A percentile compares a stretch with the other conserved stretches of the same genome.
Evolutionary conservation across 768 basidiomycete species (phyloP).

Genomic region (Nidularia pulvinata): DNA sequence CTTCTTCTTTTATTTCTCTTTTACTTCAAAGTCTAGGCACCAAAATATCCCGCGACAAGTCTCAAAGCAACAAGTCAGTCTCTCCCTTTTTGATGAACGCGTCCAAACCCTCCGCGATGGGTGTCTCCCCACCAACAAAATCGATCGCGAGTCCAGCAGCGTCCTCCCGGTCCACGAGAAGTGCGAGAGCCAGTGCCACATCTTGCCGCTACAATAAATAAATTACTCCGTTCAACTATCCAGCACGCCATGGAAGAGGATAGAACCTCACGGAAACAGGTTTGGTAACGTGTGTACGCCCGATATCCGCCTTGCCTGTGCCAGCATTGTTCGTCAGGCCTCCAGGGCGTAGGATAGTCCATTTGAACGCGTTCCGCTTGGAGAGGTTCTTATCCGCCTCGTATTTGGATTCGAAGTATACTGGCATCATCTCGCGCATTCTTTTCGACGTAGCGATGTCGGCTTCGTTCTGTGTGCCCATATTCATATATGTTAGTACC

Average conservation of each 20-base stretch:
- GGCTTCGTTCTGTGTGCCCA: slow-evolving; percentile 32
- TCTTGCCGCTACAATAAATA: slow-evolving; percentile 45
- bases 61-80: slow-evolving; percentile 32
- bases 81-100: slow-evolving; percentile 48
- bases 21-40: no score
- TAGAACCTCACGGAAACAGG: slow-evolving; percentile 41
- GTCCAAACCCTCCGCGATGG: slow-evolving; percentile 45
- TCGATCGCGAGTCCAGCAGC: slow-evolving; percentile 60
- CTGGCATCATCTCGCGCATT: slow-evolving; percentile 40
- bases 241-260: not conserved
- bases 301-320: slow-evolving; percentile 49
- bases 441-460: slow-evolving; percentile 41
- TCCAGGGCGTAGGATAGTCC: slow-evolving; percentile 72
- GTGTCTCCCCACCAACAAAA: slow-evolving; percentile 50
- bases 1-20: no score
- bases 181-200: slow-evolving; percentile 48
- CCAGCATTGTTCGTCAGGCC: slow-evolving; percentile 48
- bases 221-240: not conserved
- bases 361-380: slow-evolving; percentile 55
- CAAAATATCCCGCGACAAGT: not conserved
- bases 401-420: slow-evolving; percentile 48
- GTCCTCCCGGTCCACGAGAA: slow-evolving; percentile 47
- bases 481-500: not conserved
- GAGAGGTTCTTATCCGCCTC: slow-evolving; percentile 47
- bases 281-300: slow-evolving; percentile 47